phyloP scores from a whole-genome alignment of 2,329 filamentous ascomycete species.

The Mycocentrospora acerina region DNA sequence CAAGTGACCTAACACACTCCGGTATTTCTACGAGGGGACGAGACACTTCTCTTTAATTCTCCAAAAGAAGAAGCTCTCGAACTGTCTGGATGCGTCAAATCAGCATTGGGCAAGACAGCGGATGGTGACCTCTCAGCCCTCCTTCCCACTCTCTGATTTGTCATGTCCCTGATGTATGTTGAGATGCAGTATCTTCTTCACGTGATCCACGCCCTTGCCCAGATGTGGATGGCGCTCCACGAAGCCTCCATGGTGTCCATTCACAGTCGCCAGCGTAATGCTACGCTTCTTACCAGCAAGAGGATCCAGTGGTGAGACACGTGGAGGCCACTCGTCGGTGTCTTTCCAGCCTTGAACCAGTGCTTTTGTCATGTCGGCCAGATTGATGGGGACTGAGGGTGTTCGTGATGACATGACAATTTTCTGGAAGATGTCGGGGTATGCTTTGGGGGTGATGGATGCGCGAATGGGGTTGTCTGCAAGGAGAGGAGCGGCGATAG shows the following conservation, averaged over 20 bases:
- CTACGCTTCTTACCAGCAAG: conserved; percentile 43
- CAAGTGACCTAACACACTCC: too few species aligned
- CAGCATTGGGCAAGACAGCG: too few species aligned
- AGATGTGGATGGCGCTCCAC: conserved; percentile 44
- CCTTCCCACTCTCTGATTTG: conserved; percentile 9
- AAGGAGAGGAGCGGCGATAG: conserved; percentile 72
- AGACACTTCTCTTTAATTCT: too few species aligned
- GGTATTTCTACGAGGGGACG: too few species aligned
- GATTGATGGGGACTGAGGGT: conserved; percentile 84
- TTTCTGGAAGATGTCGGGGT: conserved; percentile 85
- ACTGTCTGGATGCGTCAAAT: too few species aligned
- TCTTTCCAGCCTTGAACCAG: conserved; percentile 91
- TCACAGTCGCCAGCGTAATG: conserved; percentile 11
- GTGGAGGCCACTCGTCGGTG: conserved; percentile 89
- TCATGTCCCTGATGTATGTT: conserved; percentile 22
- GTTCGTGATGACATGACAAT: conserved; percentile 78
- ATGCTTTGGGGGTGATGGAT: conserved; percentile 71
- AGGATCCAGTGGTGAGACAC: conserved; percentile 52
- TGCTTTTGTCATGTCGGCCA: conserved; percentile 75
- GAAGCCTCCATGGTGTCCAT: conserved; percentile 28
- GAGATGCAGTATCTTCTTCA: conserved; percentile 48
- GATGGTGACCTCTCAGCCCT: conserved; percentile 5
- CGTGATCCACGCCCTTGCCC: conserved; percentile 47
- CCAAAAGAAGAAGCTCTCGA: too few species aligned
- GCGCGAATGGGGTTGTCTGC: conserved; percentile 73